Percentiles rank a stretch among this genome's conserved stretches.
These are phyloP conservation scores for Mycena alexandri DNA, from an alignment of 768 basidiomycete species.

Conservation along the genomic window DNA sequence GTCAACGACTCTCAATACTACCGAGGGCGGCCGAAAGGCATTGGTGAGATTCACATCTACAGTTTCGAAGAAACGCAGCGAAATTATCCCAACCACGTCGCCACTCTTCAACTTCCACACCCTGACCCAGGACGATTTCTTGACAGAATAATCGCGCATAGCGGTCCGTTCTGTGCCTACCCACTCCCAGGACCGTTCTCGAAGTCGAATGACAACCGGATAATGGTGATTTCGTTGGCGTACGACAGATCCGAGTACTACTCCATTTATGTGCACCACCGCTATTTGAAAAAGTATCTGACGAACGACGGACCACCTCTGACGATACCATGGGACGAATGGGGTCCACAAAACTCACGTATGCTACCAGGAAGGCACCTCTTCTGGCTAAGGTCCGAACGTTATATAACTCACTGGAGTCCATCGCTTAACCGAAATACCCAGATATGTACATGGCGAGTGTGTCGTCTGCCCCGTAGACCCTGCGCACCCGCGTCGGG, in stretches of 20 bases:
- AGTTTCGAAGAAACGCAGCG: not conserved
- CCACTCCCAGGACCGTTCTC: slow-evolving; percentile 11
- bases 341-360: slow-evolving; percentile 33
- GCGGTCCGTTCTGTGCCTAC: slow-evolving; percentile 24
- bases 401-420: too few relatives aligned
- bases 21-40: not conserved
- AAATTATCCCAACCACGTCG: not conserved
- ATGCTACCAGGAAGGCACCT: slow-evolving; percentile 15
- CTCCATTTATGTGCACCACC: slow-evolving; percentile 28
- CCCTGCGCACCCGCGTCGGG: not conserved
- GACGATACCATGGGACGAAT: slow-evolving; percentile 29
- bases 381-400: slow-evolving; percentile 24
- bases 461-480: slow-evolving; percentile 28
- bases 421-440: not conserved
- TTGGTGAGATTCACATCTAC: slow-evolving; percentile 4
- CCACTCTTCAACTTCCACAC: not conserved
- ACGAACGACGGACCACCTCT: not conserved
- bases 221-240: slow-evolving; percentile 25
- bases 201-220: slow-evolving; percentile 15
- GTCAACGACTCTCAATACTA: too few relatives aligned
- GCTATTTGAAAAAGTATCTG: slow-evolving; percentile 19
- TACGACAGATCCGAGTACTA: slow-evolving; percentile 17
- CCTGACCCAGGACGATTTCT: not conserved
- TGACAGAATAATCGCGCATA: slow-evolving; percentile 21
- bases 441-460: slow-evolving; percentile 37